Evolutionary conservation across 352 stramenopile species (phyloP).

Genomic region (Pythium myriotylum): DNA sequence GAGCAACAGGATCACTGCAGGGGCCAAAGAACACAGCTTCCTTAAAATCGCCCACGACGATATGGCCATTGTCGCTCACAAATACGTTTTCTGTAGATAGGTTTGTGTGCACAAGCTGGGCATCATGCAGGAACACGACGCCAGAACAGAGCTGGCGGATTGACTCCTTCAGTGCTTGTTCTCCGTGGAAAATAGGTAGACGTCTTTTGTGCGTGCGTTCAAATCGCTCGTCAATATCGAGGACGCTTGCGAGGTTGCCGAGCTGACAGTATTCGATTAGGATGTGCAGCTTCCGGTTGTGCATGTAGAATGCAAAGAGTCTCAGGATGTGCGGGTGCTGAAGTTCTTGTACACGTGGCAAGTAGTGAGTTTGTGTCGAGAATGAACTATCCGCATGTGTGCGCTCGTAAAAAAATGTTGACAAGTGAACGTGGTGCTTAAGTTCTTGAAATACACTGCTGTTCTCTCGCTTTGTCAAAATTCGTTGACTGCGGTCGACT

Average conservation of each 20-base stretch:
- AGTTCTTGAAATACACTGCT: conserved; percentile 18
- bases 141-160: conserved; percentile 15
- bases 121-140: conserved; percentile 23
- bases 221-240: conserved; percentile 16
- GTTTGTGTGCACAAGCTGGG: conserved; percentile 21
- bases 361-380: not conserved
- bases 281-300: conserved; percentile 20
- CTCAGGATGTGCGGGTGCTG: conserved; percentile 25
- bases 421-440: conserved; percentile 22
- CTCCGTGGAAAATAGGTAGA: conserved; percentile 14
- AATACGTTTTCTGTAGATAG: conserved; percentile 25
- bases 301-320: conserved; percentile 24
- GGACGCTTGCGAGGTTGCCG: conserved; percentile 8
- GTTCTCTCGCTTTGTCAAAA: conserved; percentile 20
- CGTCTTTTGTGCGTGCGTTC: conserved; percentile 6
- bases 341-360: conserved; percentile 18
- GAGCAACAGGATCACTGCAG: not conserved
- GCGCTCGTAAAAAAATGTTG: conserved; percentile 2
- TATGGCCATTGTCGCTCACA: conserved; percentile 17
- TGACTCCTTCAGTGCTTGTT: conserved; percentile 6
- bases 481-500: conserved; percentile 17
- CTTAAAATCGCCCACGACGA: conserved; percentile 30
- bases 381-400: conserved; percentile 3
- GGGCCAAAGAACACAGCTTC: conserved; percentile 10
- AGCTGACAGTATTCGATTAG: conserved; percentile 25